These are phyloP conservation scores for Phaeosphaeriaceae sp. DNA, from an alignment of 2,329 filamentous ascomycete genomes.

Conservation along the genomic window DNA sequence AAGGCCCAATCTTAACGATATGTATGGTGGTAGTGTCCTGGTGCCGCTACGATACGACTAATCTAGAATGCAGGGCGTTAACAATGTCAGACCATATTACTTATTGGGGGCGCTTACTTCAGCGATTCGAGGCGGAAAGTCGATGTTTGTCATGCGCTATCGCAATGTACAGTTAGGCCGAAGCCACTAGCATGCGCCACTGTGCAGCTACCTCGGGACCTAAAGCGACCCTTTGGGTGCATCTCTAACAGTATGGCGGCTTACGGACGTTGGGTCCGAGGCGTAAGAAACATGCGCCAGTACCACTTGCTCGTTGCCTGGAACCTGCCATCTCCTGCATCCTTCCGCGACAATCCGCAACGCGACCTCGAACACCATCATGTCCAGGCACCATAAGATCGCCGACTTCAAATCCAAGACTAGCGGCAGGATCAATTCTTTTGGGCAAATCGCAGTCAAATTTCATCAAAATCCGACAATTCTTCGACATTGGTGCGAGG, in stretches of 20 bases:
- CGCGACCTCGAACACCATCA: not conserved
- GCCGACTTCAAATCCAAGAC: conserved; percentile 17
- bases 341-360: not conserved
- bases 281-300: not conserved
- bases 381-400: conserved; percentile 9
- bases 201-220: not conserved
- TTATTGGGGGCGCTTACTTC: not conserved
- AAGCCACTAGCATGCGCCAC: not conserved
- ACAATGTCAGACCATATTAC: not conserved
- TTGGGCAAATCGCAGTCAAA: conserved; percentile 24
- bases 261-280: not conserved
- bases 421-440: conserved; percentile 16
- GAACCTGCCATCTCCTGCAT: not conserved
- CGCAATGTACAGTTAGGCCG: not conserved
- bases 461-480: conserved; percentile 24
- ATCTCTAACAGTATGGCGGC: not conserved
- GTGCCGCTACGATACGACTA: not conserved
- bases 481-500: conserved; percentile 25
- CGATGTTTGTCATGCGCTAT: not conserved
- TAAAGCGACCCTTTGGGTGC: not conserved
- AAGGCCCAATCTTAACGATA: no score
- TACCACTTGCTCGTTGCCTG: not conserved
- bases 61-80: not conserved
- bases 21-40: no score
- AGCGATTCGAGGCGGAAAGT: not conserved